Evolutionary conservation across 1,284 basidiomycete species (phyloP).

Genomic region (Grifola frondosa): DNA sequence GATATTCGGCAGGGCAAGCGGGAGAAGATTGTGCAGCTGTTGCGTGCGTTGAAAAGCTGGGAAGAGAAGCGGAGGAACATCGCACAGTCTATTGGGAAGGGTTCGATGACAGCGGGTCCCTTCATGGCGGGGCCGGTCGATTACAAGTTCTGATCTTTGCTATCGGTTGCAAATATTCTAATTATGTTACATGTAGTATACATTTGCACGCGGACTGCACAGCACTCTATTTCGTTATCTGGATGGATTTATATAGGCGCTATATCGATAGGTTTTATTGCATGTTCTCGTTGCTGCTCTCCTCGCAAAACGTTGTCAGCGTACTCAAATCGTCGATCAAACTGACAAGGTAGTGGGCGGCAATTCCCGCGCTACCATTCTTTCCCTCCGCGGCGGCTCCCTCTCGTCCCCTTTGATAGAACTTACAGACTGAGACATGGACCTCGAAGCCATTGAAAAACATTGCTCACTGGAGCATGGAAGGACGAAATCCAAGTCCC

Average conservation of each 20-base stretch:
- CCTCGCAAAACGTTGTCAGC: too few species aligned
- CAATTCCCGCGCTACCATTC: constrained; percentile 15
- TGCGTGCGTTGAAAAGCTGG: constrained; percentile 76
- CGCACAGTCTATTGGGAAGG: constrained; percentile 50
- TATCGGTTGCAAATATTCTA: too few species aligned
- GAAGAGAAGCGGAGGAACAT: constrained; percentile 68
- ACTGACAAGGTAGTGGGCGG: constrained; percentile 16
- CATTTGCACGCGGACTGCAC: neutral
- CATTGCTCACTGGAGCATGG: constrained; percentile 56
- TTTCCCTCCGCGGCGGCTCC: constrained; percentile 14
- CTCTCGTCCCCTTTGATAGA: constrained; percentile 7
- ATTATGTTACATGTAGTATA: constrained; percentile 8
- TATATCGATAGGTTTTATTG: too few species aligned
- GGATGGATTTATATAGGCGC: neutral
- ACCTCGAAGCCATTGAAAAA: constrained; percentile 45
- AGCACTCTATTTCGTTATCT: constrained; percentile 5
- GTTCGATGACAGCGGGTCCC: constrained; percentile 23
- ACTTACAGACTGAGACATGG: constrained; percentile 34
- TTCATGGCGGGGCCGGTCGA: constrained; percentile 27
- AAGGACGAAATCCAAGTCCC: constrained; percentile 42
- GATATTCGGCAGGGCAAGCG: constrained; percentile 80
- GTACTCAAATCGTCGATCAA: too few species aligned
- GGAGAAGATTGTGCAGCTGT: constrained; percentile 74
- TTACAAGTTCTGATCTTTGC: too few species aligned
- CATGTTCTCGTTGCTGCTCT: too few species aligned